Evolutionary conservation across 257 asterid genomes (phyloP).

Genomic region (Eustoma russellianum): DNA sequence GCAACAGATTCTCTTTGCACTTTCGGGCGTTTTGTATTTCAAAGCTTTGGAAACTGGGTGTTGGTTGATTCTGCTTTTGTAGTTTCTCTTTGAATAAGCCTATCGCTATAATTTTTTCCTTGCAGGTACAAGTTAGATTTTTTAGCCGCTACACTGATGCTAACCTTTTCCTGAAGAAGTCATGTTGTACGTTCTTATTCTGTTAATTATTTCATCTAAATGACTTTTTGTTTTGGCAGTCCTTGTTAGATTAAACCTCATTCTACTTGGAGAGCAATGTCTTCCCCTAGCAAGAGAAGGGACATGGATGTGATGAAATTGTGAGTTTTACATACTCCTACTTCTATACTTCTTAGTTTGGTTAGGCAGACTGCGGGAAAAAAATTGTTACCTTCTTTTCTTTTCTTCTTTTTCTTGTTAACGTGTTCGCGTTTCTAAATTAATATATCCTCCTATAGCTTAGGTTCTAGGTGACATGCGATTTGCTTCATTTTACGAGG

Average conservation of each 20-base stretch:
- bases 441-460: background rate
- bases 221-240: slow-evolving; percentile 2
- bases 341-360: background rate
- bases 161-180: no score
- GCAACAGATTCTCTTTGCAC: no score
- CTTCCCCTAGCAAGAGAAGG: slow-evolving; percentile 92
- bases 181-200: no score
- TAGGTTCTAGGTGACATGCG: background rate
- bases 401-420: background rate
- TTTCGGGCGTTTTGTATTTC: no score
- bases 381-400: background rate
- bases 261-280: slow-evolving; percentile 25
- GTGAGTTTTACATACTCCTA: slow-evolving; percentile 30
- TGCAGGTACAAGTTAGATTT: no score
- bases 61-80: no score
- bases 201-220: no score
- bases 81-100: no score
- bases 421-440: background rate
- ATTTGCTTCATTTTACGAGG: background rate
- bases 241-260: background rate
- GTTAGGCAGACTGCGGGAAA: background rate
- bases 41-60: no score
- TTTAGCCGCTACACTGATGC: no score
- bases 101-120: no score
- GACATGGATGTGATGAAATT: slow-evolving; percentile 97